Evolutionary conservation across 2,329 filamentous ascomycete species (phyloP).

Genomic region (Drechslerella stenobrocha): DNA sequence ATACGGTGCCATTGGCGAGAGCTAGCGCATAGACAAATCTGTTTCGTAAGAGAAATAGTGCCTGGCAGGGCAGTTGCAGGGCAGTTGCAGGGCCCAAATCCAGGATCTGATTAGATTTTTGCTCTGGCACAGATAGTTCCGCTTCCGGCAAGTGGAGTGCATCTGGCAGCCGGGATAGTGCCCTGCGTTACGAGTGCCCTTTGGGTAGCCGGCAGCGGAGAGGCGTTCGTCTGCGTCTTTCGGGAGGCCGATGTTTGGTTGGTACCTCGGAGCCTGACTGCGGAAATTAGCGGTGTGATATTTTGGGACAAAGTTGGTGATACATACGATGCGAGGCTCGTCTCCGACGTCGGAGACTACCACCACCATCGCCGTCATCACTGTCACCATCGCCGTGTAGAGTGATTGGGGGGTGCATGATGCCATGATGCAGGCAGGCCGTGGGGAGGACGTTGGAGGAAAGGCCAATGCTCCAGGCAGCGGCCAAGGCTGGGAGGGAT

Average conservation of each 20-base stretch:
- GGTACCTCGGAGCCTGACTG: too few species aligned
- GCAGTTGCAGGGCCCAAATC: conserved; percentile 5
- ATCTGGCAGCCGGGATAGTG: not conserved
- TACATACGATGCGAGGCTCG: too few species aligned
- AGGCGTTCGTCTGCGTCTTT: too few species aligned
- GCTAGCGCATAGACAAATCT: conserved; percentile 1
- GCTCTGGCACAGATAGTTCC: conserved; percentile 22
- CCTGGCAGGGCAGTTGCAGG: not conserved
- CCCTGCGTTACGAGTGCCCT: conserved; percentile 9
- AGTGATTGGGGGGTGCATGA: not conserved
- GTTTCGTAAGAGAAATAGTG: conserved; percentile 44
- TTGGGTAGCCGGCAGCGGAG: too few species aligned
- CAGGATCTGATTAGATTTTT: conserved; percentile 49
- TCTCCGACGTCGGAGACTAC: conserved; percentile 42
- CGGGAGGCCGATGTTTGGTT: too few species aligned
- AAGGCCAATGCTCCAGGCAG: conserved; percentile 26
- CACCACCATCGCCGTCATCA: not conserved
- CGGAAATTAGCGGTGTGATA: too few species aligned
- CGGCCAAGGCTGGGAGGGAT: conserved; percentile 36
- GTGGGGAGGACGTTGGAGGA: not conserved
- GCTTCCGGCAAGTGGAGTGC: conserved; percentile 36
- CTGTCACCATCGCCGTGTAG: not conserved
- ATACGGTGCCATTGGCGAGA: not conserved
- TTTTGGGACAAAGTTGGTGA: too few species aligned
- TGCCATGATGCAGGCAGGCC: conserved; percentile 23